A percentile compares a stretch with the other conserved stretches of the same genome.
Evolutionary conservation across 2,329 filamentous ascomycete species (phyloP).

Genomic region (Diaporthe sp.): DNA sequence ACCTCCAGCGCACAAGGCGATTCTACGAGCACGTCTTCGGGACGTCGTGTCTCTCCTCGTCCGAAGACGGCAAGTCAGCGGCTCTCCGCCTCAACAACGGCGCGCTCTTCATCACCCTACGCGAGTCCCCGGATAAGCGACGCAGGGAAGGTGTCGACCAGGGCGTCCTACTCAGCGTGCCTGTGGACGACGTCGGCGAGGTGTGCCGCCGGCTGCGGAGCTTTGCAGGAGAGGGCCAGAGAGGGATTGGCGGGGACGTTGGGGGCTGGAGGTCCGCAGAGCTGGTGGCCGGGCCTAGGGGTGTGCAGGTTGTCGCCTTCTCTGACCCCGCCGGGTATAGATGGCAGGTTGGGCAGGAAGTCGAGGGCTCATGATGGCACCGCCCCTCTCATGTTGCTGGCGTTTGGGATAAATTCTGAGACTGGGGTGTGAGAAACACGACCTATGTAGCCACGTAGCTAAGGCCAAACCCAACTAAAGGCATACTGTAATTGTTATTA

Average conservation of each 20-base stretch:
- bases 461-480: not conserved
- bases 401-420: not conserved
- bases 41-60: not conserved
- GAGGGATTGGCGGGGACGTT: not conserved
- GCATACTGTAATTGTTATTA: not conserved
- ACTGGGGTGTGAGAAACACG: not conserved
- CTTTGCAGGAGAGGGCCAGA: not conserved
- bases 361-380: not conserved
- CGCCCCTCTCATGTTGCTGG: not conserved
- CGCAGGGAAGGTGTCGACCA: not conserved
- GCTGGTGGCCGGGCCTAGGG: not conserved
- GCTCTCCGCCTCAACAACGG: constrained; percentile 6
- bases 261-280: not conserved
- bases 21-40: constrained; percentile 27
- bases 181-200: constrained; percentile 3
- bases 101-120: constrained; percentile 6
- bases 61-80: not conserved
- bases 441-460: not conserved
- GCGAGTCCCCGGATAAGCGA: not conserved
- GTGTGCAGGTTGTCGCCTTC: not conserved
- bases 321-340: constrained; percentile 19
- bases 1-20: not conserved
- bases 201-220: constrained; percentile 5
- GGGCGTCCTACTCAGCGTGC: constrained; percentile 22
- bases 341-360: constrained; percentile 18